A percentile compares a stretch with the other conserved stretches of the same genome.
Conservation (phyloP, 78 protist species). For the Acrasis kona region DNA sequence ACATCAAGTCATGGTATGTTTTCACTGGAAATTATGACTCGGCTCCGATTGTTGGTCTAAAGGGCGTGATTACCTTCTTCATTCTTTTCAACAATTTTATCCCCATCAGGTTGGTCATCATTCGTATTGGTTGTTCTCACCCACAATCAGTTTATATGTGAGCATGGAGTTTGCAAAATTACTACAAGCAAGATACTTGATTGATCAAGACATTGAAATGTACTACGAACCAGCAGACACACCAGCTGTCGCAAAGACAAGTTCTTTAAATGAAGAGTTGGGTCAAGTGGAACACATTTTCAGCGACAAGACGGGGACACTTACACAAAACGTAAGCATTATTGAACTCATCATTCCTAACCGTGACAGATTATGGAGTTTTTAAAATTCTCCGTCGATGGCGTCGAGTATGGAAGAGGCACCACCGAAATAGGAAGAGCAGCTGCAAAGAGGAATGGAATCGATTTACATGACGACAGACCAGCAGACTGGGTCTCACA, state of each 20-base stretch:
- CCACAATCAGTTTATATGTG: slow-evolving; percentile 38
- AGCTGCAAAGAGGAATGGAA: background rate
- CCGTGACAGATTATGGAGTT: no score
- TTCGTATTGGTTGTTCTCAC: no score
- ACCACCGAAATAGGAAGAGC: slow-evolving; percentile 8
- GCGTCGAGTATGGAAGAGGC: background rate
- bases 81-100: slow-evolving; percentile 15
- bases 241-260: slow-evolving; percentile 8
- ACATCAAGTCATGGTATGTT: background rate
- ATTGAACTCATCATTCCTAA: slow-evolving; percentile 48
- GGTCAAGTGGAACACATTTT: slow-evolving; percentile 27
- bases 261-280: slow-evolving; percentile 33
- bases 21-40: background rate
- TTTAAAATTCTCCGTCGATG: slow-evolving; percentile 6
- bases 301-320: slow-evolving; percentile 56
- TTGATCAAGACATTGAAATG: slow-evolving; percentile 29
- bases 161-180: slow-evolving; percentile 25
- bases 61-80: slow-evolving; percentile 14
- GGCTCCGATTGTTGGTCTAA: background rate
- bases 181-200: slow-evolving; percentile 21
- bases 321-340: slow-evolving; percentile 38
- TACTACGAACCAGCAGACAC: background rate
- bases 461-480: slow-evolving; percentile 1
- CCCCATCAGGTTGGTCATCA: no score
- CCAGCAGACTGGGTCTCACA: background rate